Conservation (phyloP, 345 rosid species). For the Dipteronia sinensis region DNA sequence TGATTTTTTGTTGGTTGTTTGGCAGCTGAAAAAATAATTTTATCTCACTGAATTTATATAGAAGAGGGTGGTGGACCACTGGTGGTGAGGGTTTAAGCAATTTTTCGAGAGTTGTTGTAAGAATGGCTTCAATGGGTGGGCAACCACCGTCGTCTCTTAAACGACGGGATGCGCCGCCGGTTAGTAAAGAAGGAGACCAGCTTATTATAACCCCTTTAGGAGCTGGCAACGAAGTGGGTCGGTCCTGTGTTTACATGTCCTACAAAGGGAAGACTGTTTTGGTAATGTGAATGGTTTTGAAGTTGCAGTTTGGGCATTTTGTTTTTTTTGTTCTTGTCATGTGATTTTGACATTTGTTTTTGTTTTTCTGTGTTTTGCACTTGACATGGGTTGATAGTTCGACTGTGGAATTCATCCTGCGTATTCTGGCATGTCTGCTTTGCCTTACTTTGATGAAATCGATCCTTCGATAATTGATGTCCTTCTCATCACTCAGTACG, state of each 20-base stretch:
- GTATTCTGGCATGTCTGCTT: slow-evolving; percentile 91
- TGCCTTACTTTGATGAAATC: slow-evolving; percentile 94
- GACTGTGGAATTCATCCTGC: slow-evolving; percentile 96
- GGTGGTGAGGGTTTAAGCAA: too few relatives aligned
- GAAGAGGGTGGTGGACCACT: too few relatives aligned
- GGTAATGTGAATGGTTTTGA: slow-evolving; percentile 34
- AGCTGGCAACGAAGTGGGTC: slow-evolving; percentile 95
- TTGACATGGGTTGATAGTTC: slow-evolving; percentile 45
- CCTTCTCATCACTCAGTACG: slow-evolving; percentile 90
- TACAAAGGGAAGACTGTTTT: slow-evolving; percentile 76
- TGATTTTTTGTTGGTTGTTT: too few relatives aligned
- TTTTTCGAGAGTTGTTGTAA: too few relatives aligned
- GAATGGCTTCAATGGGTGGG: slow-evolving; percentile 49
- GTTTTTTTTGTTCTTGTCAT: not conserved
- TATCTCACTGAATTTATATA: too few relatives aligned
- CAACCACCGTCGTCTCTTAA: slow-evolving; percentile 50
- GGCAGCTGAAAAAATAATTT: too few relatives aligned
- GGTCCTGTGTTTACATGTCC: slow-evolving; percentile 91
- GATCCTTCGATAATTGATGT: slow-evolving; percentile 90
- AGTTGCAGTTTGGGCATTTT: not conserved
- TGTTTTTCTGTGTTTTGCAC: not conserved
- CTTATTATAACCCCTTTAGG: slow-evolving; percentile 83
- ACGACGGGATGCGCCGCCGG: slow-evolving; percentile 64
- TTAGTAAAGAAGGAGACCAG: slow-evolving; percentile 71
- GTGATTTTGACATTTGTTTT: not conserved